A percentile compares a stretch with the other conserved stretches of the same genome.
These are phyloP conservation scores for Metarhizium anisopliae DNA, from an alignment of 2,329 filamentous ascomycete genomes.

Conservation along the genomic window DNA sequence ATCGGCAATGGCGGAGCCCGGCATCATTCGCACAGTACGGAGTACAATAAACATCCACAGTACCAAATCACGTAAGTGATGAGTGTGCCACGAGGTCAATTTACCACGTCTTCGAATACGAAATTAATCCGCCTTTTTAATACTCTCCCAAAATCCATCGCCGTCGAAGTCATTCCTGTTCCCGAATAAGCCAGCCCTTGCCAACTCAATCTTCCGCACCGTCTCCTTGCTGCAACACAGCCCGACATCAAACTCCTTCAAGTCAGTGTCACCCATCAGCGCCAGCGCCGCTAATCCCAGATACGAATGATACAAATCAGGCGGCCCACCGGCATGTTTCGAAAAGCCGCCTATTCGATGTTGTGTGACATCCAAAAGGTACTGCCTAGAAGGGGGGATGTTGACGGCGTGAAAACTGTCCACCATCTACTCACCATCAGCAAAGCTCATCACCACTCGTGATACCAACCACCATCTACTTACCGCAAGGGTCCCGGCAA, in stretches of 20 bases:
- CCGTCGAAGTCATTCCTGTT: conserved; percentile 10
- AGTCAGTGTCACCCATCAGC: conserved; percentile 57
- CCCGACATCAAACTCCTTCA: conserved; percentile 64
- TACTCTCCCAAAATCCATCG: conserved; percentile 19
- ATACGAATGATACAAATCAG: conserved; percentile 82
- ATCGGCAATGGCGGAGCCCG: conserved; percentile 5
- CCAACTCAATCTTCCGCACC: conserved; percentile 38
- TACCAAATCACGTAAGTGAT: too few relatives aligned
- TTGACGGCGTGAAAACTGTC: conserved; percentile 50
- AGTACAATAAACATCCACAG: too few relatives aligned
- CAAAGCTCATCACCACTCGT: not conserved
- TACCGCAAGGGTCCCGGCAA: conserved; percentile 52
- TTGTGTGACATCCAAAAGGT: conserved; percentile 78
- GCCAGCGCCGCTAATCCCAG: conserved; percentile 75
- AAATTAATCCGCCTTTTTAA: not conserved
- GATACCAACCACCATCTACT: conserved; percentile 5
- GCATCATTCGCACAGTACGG: not conserved
- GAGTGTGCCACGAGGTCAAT: too few relatives aligned
- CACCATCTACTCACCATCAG: conserved; percentile 39
- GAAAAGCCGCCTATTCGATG: conserved; percentile 77
- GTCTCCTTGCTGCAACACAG: conserved; percentile 65
- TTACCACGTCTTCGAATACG: not conserved
- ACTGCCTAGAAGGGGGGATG: conserved; percentile 54
- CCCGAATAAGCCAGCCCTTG: conserved; percentile 29
- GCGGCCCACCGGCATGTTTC: conserved; percentile 59